Evolutionary conservation across 2,329 filamentous ascomycete genomes (phyloP).

Genomic region (Cucurbitaria berberidis): DNA sequence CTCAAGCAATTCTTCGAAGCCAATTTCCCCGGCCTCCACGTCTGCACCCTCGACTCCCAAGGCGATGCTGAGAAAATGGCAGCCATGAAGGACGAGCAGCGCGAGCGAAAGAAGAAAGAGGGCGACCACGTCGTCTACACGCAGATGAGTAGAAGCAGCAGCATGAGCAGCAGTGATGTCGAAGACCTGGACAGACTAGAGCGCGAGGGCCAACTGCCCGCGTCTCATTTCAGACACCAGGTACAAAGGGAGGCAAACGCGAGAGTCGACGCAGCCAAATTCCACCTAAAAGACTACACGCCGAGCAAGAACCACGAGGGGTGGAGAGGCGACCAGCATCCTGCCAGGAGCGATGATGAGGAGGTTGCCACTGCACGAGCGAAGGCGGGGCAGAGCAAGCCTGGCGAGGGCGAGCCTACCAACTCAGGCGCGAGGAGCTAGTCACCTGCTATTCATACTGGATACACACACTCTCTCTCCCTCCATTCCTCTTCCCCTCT

Average conservation of each 20-base stretch:
- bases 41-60: conserved; percentile 76
- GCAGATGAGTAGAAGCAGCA: conserved; percentile 56
- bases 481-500: no score
- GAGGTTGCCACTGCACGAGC: conserved; percentile 10
- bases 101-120: conserved; percentile 72
- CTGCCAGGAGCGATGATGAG: conserved; percentile 20
- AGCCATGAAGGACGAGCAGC: conserved; percentile 77
- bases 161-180: conserved; percentile 63
- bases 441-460: conserved; percentile 22
- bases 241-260: conserved; percentile 33
- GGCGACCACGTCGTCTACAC: conserved; percentile 61
- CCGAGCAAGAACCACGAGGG: conserved; percentile 32
- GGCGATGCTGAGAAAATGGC: conserved; percentile 73
- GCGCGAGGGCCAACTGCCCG: conserved; percentile 24
- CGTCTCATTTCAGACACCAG: conserved; percentile 37
- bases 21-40: conserved; percentile 78
- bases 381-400: conserved; percentile 4
- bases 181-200: conserved; percentile 59
- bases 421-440: background rate
- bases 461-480: no score
- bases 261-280: conserved; percentile 31
- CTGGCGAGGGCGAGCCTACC: conserved; percentile 1
- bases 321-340: conserved; percentile 29
- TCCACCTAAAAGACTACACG: conserved; percentile 32
- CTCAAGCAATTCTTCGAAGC: conserved; percentile 72